phyloP scores from a whole-genome alignment of 1,284 basidiomycete genomes.

The Leccinum subfulvum region DNA sequence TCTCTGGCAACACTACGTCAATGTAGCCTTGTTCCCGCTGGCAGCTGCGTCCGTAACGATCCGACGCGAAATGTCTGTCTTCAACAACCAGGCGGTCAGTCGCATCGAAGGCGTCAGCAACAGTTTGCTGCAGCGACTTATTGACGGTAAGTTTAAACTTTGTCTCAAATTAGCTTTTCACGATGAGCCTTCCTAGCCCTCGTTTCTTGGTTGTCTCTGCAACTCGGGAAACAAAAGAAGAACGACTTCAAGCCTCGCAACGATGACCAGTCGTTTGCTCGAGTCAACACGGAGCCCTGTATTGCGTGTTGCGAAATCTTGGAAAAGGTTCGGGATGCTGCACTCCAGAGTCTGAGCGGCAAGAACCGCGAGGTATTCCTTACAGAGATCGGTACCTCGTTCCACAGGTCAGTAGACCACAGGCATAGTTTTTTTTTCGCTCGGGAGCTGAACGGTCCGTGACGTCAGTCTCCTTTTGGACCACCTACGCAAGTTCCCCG shows the following conservation, averaged over 20 bases:
- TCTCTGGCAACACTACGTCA: conserved; percentile 96
- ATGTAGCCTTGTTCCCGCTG: conserved; percentile 87
- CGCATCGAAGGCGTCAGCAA: conserved; percentile 89
- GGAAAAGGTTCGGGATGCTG: conserved; percentile 76
- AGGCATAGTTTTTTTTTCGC: background rate
- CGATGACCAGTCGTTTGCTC: conserved; percentile 91
- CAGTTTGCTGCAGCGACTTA: conserved; percentile 76
- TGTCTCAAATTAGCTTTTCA: background rate
- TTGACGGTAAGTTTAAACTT: conserved; percentile 63
- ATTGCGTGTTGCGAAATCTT: conserved; percentile 84
- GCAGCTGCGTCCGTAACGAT: conserved; percentile 84
- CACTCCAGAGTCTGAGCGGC: conserved; percentile 76
- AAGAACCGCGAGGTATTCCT: conserved; percentile 92
- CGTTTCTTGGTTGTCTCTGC: conserved; percentile 65
- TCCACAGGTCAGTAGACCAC: conserved; percentile 68
- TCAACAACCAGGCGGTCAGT: conserved; percentile 88
- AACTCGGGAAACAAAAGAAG: conserved; percentile 91
- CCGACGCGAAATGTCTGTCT: conserved; percentile 90
- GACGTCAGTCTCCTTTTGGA: conserved; percentile 79
- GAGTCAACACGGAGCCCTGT: conserved; percentile 96
- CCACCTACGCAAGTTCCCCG: conserved; percentile 93
- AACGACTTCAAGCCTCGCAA: conserved; percentile 97
- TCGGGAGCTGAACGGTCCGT: conserved; percentile 11
- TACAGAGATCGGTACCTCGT: conserved; percentile 91
- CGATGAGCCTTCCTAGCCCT: conserved; percentile 45